These are phyloP conservation scores for Scopulariopsis brevicaulis DNA, from an alignment of 2,329 filamentous ascomycete species.

Conservation along the genomic window DNA sequence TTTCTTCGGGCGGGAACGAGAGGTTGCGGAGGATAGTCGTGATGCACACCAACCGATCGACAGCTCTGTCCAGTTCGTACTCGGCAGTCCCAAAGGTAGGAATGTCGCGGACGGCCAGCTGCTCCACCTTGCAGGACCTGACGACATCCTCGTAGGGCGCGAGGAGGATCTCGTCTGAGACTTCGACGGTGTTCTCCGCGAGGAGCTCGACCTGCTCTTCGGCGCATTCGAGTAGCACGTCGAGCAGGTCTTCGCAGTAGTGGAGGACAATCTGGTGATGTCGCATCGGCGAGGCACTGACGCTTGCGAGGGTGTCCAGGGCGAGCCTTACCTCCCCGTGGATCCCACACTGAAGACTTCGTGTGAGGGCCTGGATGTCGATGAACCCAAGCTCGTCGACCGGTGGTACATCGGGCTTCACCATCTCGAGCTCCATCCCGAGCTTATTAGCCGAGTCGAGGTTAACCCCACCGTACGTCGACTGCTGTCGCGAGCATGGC, in stretches of 20 bases:
- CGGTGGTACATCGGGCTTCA: slow-evolving; percentile 64
- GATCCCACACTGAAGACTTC: slow-evolving; percentile 82
- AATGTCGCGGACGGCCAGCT: slow-evolving; percentile 59
- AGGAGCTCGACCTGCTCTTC: slow-evolving; percentile 79
- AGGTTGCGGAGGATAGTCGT: slow-evolving; percentile 88
- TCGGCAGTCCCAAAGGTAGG: slow-evolving; percentile 63
- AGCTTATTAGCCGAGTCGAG: slow-evolving; percentile 52
- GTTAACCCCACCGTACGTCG: slow-evolving; percentile 62
- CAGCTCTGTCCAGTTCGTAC: slow-evolving; percentile 76
- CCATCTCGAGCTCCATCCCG: slow-evolving; percentile 53
- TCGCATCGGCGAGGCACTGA: slow-evolving; percentile 50
- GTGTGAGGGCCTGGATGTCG: slow-evolving; percentile 80
- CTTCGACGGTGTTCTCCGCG: slow-evolving; percentile 73
- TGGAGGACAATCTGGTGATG: slow-evolving; percentile 56
- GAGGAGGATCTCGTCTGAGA: slow-evolving; percentile 77
- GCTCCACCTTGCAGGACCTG: slow-evolving; percentile 65
- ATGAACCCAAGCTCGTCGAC: slow-evolving; percentile 74
- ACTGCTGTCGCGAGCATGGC: slow-evolving; percentile 41
- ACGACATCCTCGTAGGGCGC: slow-evolving; percentile 80
- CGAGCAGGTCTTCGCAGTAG: slow-evolving; percentile 77
- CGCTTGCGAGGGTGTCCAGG: slow-evolving; percentile 67
- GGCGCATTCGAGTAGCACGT: slow-evolving; percentile 80
- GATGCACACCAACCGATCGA: slow-evolving; percentile 79
- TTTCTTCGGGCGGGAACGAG: slow-evolving; percentile 57
- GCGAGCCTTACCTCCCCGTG: slow-evolving; percentile 83